Percentiles rank a stretch among this genome's conserved stretches.
Evolutionary conservation across 2,329 filamentous ascomycete genomes (phyloP).

Genomic region (Xylaria polymorpha): DNA sequence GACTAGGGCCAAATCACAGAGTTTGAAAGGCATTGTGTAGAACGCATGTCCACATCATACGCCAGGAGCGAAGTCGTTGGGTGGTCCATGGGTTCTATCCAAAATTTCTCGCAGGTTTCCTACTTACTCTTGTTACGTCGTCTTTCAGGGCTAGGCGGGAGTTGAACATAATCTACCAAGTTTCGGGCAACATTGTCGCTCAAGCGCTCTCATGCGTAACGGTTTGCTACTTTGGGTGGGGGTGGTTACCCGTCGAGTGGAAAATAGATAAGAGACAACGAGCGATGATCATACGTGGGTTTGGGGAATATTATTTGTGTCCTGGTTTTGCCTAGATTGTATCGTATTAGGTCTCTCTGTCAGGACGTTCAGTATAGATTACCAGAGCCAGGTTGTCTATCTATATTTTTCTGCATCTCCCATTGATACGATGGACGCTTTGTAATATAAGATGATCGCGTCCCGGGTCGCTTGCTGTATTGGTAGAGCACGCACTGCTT

Average conservation of each 20-base stretch:
- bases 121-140: slow-evolving; percentile 13
- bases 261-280: slow-evolving; percentile 26
- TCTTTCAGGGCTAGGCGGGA: slow-evolving; percentile 1
- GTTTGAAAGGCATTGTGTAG: neutral
- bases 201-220: neutral
- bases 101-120: slow-evolving; percentile 5
- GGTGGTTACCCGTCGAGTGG: slow-evolving; percentile 6
- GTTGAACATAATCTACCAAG: slow-evolving; percentile 1
- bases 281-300: slow-evolving; percentile 15
- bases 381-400: neutral
- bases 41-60: neutral
- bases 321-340: slow-evolving; percentile 24
- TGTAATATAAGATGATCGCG: slow-evolving; percentile 19
- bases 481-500: neutral
- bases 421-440: neutral
- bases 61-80: slow-evolving; percentile 17
- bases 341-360: slow-evolving; percentile 17
- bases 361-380: slow-evolving; percentile 8
- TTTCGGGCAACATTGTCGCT: slow-evolving; percentile 3
- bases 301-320: slow-evolving; percentile 6
- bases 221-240: slow-evolving; percentile 13
- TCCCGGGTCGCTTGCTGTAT: neutral
- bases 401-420: neutral
- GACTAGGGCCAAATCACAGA: neutral
- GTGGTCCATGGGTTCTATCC: neutral